These are phyloP conservation scores for Luffa acutangula DNA, from an alignment of 306 rosid genomes.

Conservation along the genomic window DNA sequence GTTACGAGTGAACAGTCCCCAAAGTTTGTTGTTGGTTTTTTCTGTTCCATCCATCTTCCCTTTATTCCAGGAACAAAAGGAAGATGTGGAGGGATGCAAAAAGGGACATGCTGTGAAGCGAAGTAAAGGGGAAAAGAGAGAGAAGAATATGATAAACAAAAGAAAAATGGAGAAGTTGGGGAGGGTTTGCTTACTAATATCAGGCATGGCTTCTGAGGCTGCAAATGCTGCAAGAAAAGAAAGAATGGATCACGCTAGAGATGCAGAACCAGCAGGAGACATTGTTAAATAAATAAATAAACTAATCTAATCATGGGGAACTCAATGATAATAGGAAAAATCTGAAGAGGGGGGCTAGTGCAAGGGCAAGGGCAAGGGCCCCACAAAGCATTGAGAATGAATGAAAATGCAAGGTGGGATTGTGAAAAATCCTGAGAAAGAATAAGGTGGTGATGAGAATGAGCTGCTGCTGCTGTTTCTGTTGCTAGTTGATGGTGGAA, in stretches of 20 bases:
- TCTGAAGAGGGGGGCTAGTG: neutral
- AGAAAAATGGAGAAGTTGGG: neutral
- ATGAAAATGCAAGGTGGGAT: conserved; percentile 3
- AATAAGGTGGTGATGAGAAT: neutral
- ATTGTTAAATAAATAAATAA: conserved; percentile 10
- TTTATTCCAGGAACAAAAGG: neutral
- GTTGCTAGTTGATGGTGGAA: conserved; percentile 7
- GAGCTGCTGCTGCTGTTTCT: neutral
- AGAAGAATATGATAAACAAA: neutral
- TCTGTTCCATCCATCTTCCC: neutral
- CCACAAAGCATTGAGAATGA: conserved; percentile 33
- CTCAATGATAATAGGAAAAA: neutral
- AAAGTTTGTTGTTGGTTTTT: neutral
- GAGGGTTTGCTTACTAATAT: neutral
- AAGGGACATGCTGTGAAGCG: neutral
- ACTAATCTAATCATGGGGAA: neutral
- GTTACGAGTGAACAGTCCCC: conserved; percentile 5
- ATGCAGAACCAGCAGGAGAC: neutral
- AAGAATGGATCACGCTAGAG: conserved; percentile 6
- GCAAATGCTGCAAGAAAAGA: neutral
- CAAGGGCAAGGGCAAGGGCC: conserved; percentile 35
- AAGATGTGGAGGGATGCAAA: neutral
- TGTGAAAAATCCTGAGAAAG: neutral
- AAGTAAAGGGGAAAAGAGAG: neutral
- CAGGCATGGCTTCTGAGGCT: neutral